Base-by-base conservation (phyloP, 306 rosid genomes). In the Quercus wislizeni region DNA sequence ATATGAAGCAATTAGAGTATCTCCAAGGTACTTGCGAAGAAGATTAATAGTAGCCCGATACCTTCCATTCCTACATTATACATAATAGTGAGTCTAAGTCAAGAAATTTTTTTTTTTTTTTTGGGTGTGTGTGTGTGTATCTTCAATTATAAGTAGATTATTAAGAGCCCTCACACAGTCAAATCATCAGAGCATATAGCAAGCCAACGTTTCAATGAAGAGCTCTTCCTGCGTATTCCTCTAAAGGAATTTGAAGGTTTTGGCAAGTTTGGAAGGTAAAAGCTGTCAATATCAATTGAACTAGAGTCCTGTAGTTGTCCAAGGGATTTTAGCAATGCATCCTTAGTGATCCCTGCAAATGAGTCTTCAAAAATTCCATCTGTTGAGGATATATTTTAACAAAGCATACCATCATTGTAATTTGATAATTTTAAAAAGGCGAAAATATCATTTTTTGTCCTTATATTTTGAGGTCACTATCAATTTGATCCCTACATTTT, bases 201-300 rank as follows among this genome's bases (percentile, higher is more conserved):
- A 77, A 95, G 98, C 99, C 99, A 95, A n/a, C 98, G 98, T 87
- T 86, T 90, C 78, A 95, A 81, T 72, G 98, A 92, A 74, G 97
- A 89, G 76, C 85, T 90, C 86, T 95, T 95, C 89, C 89, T 88
- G 79, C 87, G 92, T 73, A 95, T 91, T 81, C 99, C 99, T 83
- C 94, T 84, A 80, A 92, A 91, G 65, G 86, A 83, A 85, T 92
- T 91, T 57, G 96, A 97, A 83, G 94, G 91, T 73, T 80, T 78
- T 77, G 99, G 99, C 86, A 95, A 83, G 85, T 83, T 85, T 63
- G 96, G 91, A 85, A 91, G 92, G 59, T 84, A 78, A 82, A 90
- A 55, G 83, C 88, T 88, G 76, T 82, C 88, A 61, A 85, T 77
- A 84, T 89, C 93, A 73, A 81, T 80, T 75, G 89, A 84, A 56